Percentiles rank a stretch among this genome's conserved stretches.
phyloP scores from a whole-genome alignment of 2,329 filamentous ascomycete genomes.

The Myriosclerotinia scirpicola region DNA sequence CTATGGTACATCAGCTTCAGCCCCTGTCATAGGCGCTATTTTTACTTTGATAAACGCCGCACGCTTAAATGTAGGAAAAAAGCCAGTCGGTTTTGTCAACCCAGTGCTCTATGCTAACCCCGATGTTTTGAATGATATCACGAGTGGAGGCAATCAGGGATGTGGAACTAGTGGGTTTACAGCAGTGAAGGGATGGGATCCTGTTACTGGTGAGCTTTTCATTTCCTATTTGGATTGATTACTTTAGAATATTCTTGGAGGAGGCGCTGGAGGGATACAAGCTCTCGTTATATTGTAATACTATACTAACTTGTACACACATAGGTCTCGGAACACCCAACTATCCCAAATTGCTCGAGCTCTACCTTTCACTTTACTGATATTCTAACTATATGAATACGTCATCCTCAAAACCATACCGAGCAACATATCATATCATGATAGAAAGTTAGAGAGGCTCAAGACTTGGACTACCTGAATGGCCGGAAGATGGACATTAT shows the following conservation, averaged over 20 bases:
- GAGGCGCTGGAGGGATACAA: not conserved
- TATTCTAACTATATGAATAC: not conserved
- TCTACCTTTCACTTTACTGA: conserved; percentile 20
- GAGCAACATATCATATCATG: not conserved
- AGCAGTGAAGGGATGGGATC: conserved; percentile 42
- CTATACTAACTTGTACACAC: not conserved
- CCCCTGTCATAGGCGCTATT: conserved; percentile 47
- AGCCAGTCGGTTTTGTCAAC: conserved; percentile 46
- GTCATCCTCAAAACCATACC: not conserved
- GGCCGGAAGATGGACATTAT: not conserved
- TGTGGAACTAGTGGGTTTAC: conserved; percentile 40
- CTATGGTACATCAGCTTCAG: conserved; percentile 51
- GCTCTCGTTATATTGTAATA: not conserved
- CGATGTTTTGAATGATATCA: conserved; percentile 41
- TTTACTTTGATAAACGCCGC: conserved; percentile 63
- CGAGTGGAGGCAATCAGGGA: conserved; percentile 44
- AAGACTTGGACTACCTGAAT: not conserved
- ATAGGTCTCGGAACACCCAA: conserved; percentile 24
- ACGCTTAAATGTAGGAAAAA: conserved; percentile 51
- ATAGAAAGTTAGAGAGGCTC: not conserved
- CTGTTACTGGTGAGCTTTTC: conserved; percentile 39
- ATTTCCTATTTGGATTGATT: not conserved
- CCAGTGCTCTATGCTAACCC: conserved; percentile 44
- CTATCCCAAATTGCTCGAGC: conserved; percentile 12
- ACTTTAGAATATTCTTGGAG: not conserved